Base-by-base conservation (phyloP, 169 alveolate genomes). In the Toxoplasma gondii region DNA sequence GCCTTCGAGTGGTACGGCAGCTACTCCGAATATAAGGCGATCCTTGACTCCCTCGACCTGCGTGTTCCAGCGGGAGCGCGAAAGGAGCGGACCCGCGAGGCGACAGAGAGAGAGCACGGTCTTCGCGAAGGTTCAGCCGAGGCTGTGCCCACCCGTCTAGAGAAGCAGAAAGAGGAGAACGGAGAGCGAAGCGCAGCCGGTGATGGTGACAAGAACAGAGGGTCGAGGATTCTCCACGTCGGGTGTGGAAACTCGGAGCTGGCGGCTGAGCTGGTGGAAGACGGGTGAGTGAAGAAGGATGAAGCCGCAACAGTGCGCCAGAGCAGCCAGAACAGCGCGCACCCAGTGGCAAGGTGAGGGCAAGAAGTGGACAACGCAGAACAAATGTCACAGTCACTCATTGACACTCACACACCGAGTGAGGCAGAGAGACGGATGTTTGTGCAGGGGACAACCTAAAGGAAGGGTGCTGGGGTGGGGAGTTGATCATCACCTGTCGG, bases 1-100 rank as follows among this genome's bases (percentile, higher is more conserved):
- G 39, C 84, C 39, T 74, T 74, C 39, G 84, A 74, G 84, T 74
- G 84, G 84, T 74, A 74, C 43, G 84, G 84, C 22, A 74, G 44
- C 43, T 74, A 74, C 43, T 17, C 39, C 24, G 84, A 74, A 9
- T 74, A 34, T n/a, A 36, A 31, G 39, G 84, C 39, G 84, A 74
- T 74, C 22, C 43, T 74, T 24, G 84, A 74, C 84, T 31, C 84
- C 24, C 45, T 24, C 41, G 81, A 69, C 31, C 41, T n/a, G 81
- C 31, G 58, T 5, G 81, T n/a, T 69, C 31, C 81, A 69, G 36
- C 81, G 41, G 81, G 19, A 69, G 19, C 5, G n/a, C 4, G 19
- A 24, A 69, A 17, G 24, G 81, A 69, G 36, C 5, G 24, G 36
- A 4, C 41, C 38, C 38, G 31, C 41, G 41, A 24, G 19, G 81